Evolutionary conservation across 148 eudicot genomes (phyloP).

Genomic region (Bassia scoparia): DNA sequence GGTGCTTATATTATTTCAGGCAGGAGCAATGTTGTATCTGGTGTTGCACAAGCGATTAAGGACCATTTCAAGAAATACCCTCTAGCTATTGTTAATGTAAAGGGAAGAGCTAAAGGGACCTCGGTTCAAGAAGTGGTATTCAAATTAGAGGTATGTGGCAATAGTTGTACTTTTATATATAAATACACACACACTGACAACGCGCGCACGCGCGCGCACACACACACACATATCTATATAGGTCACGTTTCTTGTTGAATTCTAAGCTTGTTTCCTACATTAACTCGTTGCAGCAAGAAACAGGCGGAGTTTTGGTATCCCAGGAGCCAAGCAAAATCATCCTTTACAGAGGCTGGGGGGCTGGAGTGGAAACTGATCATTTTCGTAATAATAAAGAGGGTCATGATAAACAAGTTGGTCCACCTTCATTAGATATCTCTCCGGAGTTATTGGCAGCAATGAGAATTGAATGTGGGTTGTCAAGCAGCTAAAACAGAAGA

Average conservation of each 20-base stretch:
- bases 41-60: conserved; percentile 75
- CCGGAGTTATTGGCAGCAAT: conserved; percentile 83
- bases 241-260: background rate
- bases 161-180: too few relatives aligned
- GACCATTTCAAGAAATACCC: conserved; percentile 79
- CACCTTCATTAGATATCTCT: conserved; percentile 36
- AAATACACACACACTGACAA: too few relatives aligned
- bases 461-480: conserved; percentile 82
- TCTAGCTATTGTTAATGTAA: conserved; percentile 82
- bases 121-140: conserved; percentile 77
- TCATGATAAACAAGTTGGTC: conserved; percentile 15
- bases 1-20: conserved; percentile 36
- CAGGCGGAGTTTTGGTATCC: conserved; percentile 77
- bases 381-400: conserved; percentile 14
- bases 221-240: background rate
- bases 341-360: conserved; percentile 89
- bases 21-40: conserved; percentile 68
- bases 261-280: conserved; percentile 17
- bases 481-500: conserved; percentile 19
- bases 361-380: conserved; percentile 32
- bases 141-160: conserved; percentile 65
- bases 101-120: conserved; percentile 93
- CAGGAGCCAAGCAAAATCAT: conserved; percentile 90
- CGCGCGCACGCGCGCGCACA: too few relatives aligned
- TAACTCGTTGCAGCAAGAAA: conserved; percentile 60